A percentile compares a stretch with the other conserved stretches of the same genome.
Evolutionary conservation across 2,329 filamentous ascomycete genomes (phyloP).

Genomic region (Fusarium zealandicum): DNA sequence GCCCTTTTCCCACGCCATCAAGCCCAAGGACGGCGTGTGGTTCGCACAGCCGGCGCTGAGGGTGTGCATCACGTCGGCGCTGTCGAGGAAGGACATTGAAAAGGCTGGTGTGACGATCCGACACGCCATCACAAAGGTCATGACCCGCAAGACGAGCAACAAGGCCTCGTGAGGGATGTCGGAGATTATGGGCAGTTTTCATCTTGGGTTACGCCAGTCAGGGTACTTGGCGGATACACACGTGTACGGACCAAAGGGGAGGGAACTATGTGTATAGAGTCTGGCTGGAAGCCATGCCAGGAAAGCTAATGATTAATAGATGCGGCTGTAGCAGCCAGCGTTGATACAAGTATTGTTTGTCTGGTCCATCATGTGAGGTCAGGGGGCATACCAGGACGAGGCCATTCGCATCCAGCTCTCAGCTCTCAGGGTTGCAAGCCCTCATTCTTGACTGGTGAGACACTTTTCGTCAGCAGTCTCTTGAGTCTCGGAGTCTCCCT

Average conservation of each 20-base stretch:
- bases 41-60: slow-evolving; percentile 83
- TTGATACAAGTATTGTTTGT: slow-evolving; percentile 9
- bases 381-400: too few species aligned
- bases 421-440: background rate
- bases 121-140: slow-evolving; percentile 92
- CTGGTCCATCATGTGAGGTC: background rate
- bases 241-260: slow-evolving; percentile 13
- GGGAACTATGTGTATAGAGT: slow-evolving; percentile 17
- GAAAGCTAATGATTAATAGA: slow-evolving; percentile 41
- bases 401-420: background rate
- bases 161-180: slow-evolving; percentile 28
- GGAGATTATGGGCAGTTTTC: too few species aligned
- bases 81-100: slow-evolving; percentile 94
- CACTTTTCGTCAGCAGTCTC: slow-evolving; percentile 1
- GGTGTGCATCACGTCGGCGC: slow-evolving; percentile 84
- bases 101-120: slow-evolving; percentile 88
- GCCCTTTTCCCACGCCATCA: slow-evolving; percentile 68
- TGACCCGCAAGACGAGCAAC: slow-evolving; percentile 68
- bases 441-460: background rate
- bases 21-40: slow-evolving; percentile 73
- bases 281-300: slow-evolving; percentile 13
- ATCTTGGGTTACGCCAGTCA: too few species aligned
- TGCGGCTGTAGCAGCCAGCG: slow-evolving; percentile 19
- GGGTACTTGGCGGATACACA: background rate
- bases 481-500: slow-evolving; percentile 6